Evolutionary conservation across 805 yeast genomes (phyloP), one percentile per base, ranked within the genome.

Genomic region (Saccharomycopsis schoenii): DNA sequence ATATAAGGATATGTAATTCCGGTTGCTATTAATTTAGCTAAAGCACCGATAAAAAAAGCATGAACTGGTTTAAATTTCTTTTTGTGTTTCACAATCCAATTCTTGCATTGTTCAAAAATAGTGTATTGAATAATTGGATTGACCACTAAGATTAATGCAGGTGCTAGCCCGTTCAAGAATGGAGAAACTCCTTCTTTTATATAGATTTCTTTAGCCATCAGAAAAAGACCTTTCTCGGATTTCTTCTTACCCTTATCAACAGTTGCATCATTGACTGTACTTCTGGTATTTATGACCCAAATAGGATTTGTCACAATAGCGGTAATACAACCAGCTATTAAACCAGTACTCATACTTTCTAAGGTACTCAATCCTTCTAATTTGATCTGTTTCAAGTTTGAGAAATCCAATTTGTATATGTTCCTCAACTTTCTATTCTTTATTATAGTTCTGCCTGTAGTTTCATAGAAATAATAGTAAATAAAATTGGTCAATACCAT

Each of bases 61-160:
- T 90, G 90, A 39, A 79, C 66, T 2, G 97, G 83, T 5, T 87
- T 81, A 63, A 87, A 74, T 59, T 74, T 70, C 58, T 84, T 82
- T 52, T 83, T 80, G 14, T 57, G 4, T 34, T 68, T 70, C 59
- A 83, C 77, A 17, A 91, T 77, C 19, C 79, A 67, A 66, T 88
- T 89, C 69, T 86, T 85, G 68, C 89, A 72, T 73, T 91, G 96
- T 74, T 92, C 98, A 72, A 87, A 92, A 55, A 90, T 82, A 57
- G 97, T 89, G 76, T 91, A 92, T 73, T 92, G 97, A 66, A 92
- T 85, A 63, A 92, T 86, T 50, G 98, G 97, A 72, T 92, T 92
- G 64, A 85, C 68, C 58, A 92, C 97, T 63, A 92, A 78, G 57
- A 90, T 83, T 68, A 92, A 78, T 1, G 97, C 97, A 0, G 97